Conservation (phyloP, 176 grass and related monocot species). For the Echinochloa phyllopogon region DNA sequence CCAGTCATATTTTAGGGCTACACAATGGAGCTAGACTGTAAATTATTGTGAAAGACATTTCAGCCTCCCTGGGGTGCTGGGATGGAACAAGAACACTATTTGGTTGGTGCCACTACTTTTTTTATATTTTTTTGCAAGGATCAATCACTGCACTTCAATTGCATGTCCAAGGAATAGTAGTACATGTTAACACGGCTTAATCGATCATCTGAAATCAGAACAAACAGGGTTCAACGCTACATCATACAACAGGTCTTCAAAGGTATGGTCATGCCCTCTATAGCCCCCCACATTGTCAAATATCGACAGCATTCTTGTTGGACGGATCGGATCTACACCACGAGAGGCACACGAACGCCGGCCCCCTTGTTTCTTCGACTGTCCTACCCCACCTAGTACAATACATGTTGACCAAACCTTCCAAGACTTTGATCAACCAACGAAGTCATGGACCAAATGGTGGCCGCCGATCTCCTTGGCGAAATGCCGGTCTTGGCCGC, state of each 20-base stretch:
- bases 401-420: conserved; percentile 11
- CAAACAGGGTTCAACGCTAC: conserved; percentile 45
- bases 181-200: conserved; percentile 52
- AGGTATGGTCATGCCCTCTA: conserved; percentile 49
- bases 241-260: conserved; percentile 32
- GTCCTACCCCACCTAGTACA: conserved; percentile 48
- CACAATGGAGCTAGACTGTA: conserved; percentile 23
- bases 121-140: not conserved
- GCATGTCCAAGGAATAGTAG: conserved; percentile 37
- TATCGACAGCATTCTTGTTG: conserved; percentile 45
- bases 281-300: conserved; percentile 49
- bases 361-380: conserved; percentile 13
- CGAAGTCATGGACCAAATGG: conserved; percentile 91
- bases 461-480: conserved; percentile 75
- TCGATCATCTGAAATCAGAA: conserved; percentile 41
- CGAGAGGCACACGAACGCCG: conserved; percentile 29
- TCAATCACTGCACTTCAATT: not conserved
- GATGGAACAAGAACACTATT: conserved; percentile 21
- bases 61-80: not conserved
- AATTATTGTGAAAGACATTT: conserved; percentile 4
- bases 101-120: conserved; percentile 15
- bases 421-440: conserved; percentile 53
- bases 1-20: conserved; percentile 42
- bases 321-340: conserved; percentile 35
- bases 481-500: conserved; percentile 74